Conservation (phyloP, 805 yeast genomes). For the Schizosaccharomyces pombe region ASM294v3 CU329670.1:586001-586500, state of each 20-base stretch:
- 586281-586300: slow-evolving; percentile 24
- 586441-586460: slow-evolving; percentile 47
- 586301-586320: slow-evolving; percentile 25
- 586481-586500: slow-evolving; percentile 42
- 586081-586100: slow-evolving; percentile 16
- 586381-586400: slow-evolving; percentile 56
- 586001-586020: slow-evolving; percentile 31
- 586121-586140: slow-evolving; percentile 11
- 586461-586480: slow-evolving; percentile 50
- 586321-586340: slow-evolving; percentile 33
- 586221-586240: slow-evolving; percentile 27
- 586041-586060: slow-evolving; percentile 45
- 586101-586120: slow-evolving; percentile 8
- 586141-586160: slow-evolving; percentile 18
- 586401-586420: slow-evolving; percentile 27
- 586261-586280: slow-evolving; percentile 43
- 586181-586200: slow-evolving; percentile 22
- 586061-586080: slow-evolving; percentile 17
- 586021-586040: slow-evolving; percentile 25
- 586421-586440: slow-evolving; percentile 23
- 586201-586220: slow-evolving; percentile 32
- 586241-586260: slow-evolving; percentile 48
- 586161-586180: slow-evolving; percentile 14
- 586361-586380: slow-evolving; percentile 43
- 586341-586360: slow-evolving; percentile 49